phyloP scores from a whole-genome alignment of 2,329 filamentous ascomycete genomes.

The Truncatella angustata region DNA sequence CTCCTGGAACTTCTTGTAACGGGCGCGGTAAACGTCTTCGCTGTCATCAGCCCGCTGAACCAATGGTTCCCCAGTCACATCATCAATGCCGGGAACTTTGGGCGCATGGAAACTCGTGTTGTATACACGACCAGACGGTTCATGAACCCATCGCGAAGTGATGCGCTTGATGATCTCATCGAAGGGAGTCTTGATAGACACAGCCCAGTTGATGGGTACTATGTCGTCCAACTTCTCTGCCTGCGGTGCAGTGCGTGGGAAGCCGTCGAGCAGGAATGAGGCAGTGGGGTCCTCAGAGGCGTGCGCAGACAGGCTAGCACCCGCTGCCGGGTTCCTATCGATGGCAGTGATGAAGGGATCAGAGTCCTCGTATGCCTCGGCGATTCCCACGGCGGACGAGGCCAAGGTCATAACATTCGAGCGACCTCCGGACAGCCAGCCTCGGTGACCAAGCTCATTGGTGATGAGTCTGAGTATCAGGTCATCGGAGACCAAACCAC shows the following conservation, averaged over 20 bases:
- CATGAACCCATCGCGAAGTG: conserved; percentile 89
- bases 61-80: conserved; percentile 84
- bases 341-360: conserved; percentile 40
- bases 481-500: conserved; percentile 85
- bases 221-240: conserved; percentile 74
- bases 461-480: conserved; percentile 92
- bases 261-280: conserved; percentile 94
- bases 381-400: conserved; percentile 33
- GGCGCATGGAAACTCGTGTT: conserved; percentile 93
- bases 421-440: conserved; percentile 66
- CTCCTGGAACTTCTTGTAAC: conserved; percentile 82
- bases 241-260: conserved; percentile 83
- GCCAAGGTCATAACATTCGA: conserved; percentile 52
- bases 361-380: conserved; percentile 28
- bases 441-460: conserved; percentile 79
- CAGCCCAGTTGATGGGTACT: conserved; percentile 91
- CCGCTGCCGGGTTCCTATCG: conserved; percentile 35
- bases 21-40: conserved; percentile 78
- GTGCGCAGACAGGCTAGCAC: conserved; percentile 33
- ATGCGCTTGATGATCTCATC: conserved; percentile 88
- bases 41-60: conserved; percentile 83
- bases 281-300: conserved; percentile 70
- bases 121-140: conserved; percentile 87
- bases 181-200: conserved; percentile 81
- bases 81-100: conserved; percentile 76